Evolutionary conservation across 441 rosid species (phyloP), one percentile per base, ranked within the genome.

Genomic region (Breynia disticha): DNA sequence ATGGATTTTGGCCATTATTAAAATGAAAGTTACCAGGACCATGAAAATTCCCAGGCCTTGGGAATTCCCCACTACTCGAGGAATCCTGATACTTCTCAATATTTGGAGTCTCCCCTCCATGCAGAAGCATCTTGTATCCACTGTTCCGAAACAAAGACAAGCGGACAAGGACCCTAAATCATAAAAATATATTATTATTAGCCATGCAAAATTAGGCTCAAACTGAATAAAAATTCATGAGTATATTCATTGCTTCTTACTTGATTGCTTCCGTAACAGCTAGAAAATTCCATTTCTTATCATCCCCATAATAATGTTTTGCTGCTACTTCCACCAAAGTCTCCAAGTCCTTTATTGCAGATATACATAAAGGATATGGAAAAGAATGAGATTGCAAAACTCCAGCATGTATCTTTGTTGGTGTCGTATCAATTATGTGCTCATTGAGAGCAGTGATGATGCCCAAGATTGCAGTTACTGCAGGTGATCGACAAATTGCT

Each of bases 51-150:
- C 72, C 72, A 19, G 57, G 70, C 41, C 37, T 63, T 7, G 57
- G 43, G 32, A 52, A 61, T 53, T 46, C 55, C 22, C 67, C 69
- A 43, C 22, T 28, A 65, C 48, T 64, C 19, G 79, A 45, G 62
- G 60, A 43, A 42, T 77, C 71, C 17, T 62, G 50, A 52, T 69
- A 64, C 54, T 70, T 71, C 60, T 76, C 95, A 35, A 59, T 69
- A 65, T 83, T 89, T 56, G 79, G 78, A 39, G 81, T 83, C 72
- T 81, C 90, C 28, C 95, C 95, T 21, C 97, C 97, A 56, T 84
- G 90, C 56, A 89, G 79, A 73, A 89, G 87, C 96, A 93, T 89
- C 80, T 72, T 86, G 70, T 84, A 93, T 48, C 98, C 95, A 48
- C 90, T 71, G 57, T 75, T 68, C 41, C 69, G 73, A 57, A 89